phyloP scores from a whole-genome alignment of 202 grass and related monocot species.

The Bolboschoenoplectus hybrid region DNA sequence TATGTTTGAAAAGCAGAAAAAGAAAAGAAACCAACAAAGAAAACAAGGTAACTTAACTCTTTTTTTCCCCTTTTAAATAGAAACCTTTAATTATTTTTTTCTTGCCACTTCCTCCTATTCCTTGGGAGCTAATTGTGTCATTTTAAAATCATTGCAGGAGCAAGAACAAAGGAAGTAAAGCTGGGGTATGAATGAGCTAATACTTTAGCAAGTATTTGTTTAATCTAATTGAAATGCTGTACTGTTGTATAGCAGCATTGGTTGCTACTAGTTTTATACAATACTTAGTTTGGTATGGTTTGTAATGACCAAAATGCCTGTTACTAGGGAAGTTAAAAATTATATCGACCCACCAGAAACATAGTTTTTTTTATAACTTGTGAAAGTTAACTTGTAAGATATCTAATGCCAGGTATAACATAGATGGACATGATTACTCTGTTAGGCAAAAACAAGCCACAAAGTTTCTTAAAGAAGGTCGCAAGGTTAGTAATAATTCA shows the following conservation, averaged over 20 bases:
- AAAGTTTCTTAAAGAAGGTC: slow-evolving; percentile 93
- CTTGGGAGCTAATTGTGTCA: slow-evolving; percentile 10
- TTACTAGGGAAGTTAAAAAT: not conserved
- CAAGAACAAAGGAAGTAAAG: slow-evolving; percentile 85
- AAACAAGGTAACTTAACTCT: slow-evolving; percentile 68
- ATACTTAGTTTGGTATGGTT: slow-evolving; percentile 9
- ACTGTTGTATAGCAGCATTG: slow-evolving; percentile 14
- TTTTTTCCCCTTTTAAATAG: slow-evolving; percentile 35
- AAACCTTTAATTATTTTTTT: not conserved
- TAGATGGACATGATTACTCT: slow-evolving; percentile 82
- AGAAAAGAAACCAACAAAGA: slow-evolving; percentile 88
- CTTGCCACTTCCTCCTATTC: not conserved
- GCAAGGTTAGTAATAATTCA: slow-evolving; percentile 63
- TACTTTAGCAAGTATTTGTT: not conserved
- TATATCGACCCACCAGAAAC: not conserved
- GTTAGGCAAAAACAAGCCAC: slow-evolving; percentile 77
- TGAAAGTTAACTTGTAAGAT: slow-evolving; percentile 11
- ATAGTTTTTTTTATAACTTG: not conserved
- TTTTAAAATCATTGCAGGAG: slow-evolving; percentile 18
- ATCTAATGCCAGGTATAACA: slow-evolving; percentile 76
- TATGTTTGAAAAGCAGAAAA: slow-evolving; percentile 90
- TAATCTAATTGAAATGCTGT: not conserved
- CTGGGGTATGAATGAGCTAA: slow-evolving; percentile 65
- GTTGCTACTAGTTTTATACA: not conserved
- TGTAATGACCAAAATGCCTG: not conserved